Evolutionary conservation across 1,284 basidiomycete genomes (phyloP).

Genomic region (Fomes fomentarius): DNA sequence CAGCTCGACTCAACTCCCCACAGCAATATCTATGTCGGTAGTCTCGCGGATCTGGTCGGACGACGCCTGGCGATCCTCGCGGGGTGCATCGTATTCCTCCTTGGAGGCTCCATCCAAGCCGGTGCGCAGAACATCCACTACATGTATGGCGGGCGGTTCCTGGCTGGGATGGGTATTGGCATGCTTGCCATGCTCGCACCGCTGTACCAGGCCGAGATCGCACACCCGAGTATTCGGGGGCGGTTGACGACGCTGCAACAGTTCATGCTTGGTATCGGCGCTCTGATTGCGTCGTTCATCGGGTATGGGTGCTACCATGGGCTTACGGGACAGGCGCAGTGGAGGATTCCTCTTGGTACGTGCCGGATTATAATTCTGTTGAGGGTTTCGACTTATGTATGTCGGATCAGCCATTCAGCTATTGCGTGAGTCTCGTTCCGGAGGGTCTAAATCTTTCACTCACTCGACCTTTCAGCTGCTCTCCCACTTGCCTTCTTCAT

Average conservation of each 20-base stretch:
- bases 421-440: constrained; percentile 27
- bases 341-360: constrained; percentile 55
- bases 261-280: constrained; percentile 52
- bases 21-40: constrained; percentile 48
- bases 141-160: constrained; percentile 67
- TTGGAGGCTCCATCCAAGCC: constrained; percentile 57
- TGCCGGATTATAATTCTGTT: not conserved
- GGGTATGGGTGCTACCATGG: constrained; percentile 33
- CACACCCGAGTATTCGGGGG: constrained; percentile 65
- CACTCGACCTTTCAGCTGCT: constrained; percentile 38
- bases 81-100: constrained; percentile 43
- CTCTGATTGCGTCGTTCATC: constrained; percentile 47
- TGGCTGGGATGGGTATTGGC: constrained; percentile 55
- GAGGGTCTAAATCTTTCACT: no score
- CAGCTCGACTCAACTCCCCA: not conserved
- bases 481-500: constrained; percentile 63
- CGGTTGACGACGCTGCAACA: constrained; percentile 65
- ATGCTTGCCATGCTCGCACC: constrained; percentile 61
- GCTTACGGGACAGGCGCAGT: constrained; percentile 42
- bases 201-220: constrained; percentile 65
- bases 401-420: constrained; percentile 25
- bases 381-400: no score
- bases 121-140: constrained; percentile 56
- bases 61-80: constrained; percentile 38
- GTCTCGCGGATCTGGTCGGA: constrained; percentile 27